Base-by-base conservation (phyloP, 495 filamentous ascomycete genomes). In the Xanthoparmelia taractica region DNA sequence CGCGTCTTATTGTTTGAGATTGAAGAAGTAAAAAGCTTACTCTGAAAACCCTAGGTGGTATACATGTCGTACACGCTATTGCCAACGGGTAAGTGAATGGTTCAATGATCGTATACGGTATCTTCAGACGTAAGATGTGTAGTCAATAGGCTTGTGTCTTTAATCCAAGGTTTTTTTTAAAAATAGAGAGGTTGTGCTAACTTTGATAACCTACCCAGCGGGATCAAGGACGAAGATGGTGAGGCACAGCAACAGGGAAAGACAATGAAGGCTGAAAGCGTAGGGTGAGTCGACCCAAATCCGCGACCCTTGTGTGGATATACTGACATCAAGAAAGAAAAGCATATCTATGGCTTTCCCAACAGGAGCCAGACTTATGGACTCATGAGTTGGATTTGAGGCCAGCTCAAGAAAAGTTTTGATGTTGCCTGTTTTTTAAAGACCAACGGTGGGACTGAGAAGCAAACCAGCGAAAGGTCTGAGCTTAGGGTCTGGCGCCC, bases 21-120 rank as follows among this genome's bases (percentile, higher is more conserved):
- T 23, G 20, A 29, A 50, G 23, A 29, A n/a, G 13, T 27, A 27
- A 50, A n/a, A n/a, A n/a, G n/a, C n/a, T n/a, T 25, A 23, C 4
- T 50, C 25, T 27, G 6, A 15, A 50, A 25, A 1, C 5, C 13
- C 23, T 15, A 50, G 74, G 73, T 58, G 77, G 78, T 11, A 60
- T 81, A 8, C 79, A 80, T 71, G 77, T 79, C 8, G 79, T 73
- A 23, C 78, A 81, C 68, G 72, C 77, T 7, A 76, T 80, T 29
- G 45, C 45, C 23, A 50, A 50, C 8, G 45, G 43, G 43, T 47
- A 11, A 47, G 43, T 47, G 18, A 13, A 18, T 41, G 8, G 43
- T n/a, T 6, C 23, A 47, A 18, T 47, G 20, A n/a, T 47, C 43
- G 43, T 8, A 5, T 47, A 4, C 8, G 2, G 43, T 47, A 47